A percentile compares a stretch with the other conserved stretches of the same genome.
Conservation (phyloP, 768 basidiomycete genomes). For the Cystofilobasidium capitatum region DNA sequence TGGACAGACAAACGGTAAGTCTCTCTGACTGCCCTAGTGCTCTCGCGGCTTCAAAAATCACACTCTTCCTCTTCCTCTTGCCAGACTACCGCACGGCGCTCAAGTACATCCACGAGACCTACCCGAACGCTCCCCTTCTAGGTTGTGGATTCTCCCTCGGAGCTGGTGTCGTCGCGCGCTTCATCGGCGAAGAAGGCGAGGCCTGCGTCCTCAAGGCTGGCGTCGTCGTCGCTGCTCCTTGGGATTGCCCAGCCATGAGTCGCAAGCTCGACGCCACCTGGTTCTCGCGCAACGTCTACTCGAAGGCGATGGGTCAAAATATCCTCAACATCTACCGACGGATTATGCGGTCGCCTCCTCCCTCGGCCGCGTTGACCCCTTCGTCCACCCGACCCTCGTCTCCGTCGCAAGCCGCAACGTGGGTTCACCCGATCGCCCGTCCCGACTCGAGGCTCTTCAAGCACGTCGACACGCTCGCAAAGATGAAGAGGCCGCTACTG, state of each 20-base stretch:
- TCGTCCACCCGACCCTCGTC: background rate
- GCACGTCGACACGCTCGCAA: constrained; percentile 1
- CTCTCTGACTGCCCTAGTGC: background rate
- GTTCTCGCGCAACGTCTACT: constrained; percentile 23
- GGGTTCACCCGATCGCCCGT: constrained; percentile 6
- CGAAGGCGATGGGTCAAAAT: constrained; percentile 16
- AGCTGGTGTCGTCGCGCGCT: constrained; percentile 79
- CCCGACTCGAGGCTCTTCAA: constrained; percentile 16
- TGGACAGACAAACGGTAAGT: constrained; percentile 58
- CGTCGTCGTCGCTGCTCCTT: constrained; percentile 24
- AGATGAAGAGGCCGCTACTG: constrained; percentile 11
- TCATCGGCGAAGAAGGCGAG: constrained; percentile 70
- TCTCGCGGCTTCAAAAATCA: background rate
- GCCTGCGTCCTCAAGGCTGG: constrained; percentile 22
- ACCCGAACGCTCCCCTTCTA: constrained; percentile 69
- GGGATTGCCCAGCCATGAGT: constrained; percentile 20
- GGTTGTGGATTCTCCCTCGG: constrained; percentile 91
- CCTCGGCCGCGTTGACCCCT: background rate
- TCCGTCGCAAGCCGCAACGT: background rate
- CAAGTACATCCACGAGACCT: constrained; percentile 59
- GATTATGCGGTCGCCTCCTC: background rate
- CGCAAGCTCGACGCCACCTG: constrained; percentile 22
- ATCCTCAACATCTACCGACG: constrained; percentile 10
- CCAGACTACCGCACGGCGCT: constrained; percentile 69
- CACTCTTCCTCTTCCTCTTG: background rate